Base-by-base conservation (phyloP, 2,329 filamentous ascomycete genomes). In the Colletotrichum theobromicola region DNA sequence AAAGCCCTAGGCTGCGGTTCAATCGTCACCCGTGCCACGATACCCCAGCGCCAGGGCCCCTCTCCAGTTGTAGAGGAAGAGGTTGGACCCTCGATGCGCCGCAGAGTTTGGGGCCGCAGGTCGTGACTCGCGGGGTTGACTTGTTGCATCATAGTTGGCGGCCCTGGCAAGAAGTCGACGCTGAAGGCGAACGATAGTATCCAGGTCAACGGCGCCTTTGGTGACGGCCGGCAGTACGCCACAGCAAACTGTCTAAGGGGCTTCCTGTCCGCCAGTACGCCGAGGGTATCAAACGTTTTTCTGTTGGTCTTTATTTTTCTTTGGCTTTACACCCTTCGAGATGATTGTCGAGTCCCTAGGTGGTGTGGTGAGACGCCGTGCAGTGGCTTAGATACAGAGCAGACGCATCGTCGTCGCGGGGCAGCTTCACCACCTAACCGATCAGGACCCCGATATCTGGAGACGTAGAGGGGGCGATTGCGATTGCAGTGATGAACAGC, bases 81-180 rank as follows among this genome's bases (percentile, higher is more conserved):
- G 72, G 62, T 72, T 74, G 68, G 68, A 67, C 68, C 72, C 72
- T 72, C 63, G 72, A 67, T 75, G 46, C 46, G 68, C 72, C 46
- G 62, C 46, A 75, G 35, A 67, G 62, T 37, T 75, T 57, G 63
- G 63, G 72, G 62, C 63, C 68, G 68, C 62, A 75, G 46, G 63
- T 58, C 72, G 69, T 75, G 72, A 75, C 72, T 75, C 72, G 69
- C 63, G 72, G 69, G 62, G 68, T 75, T 46, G 35, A 46, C 46
- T 57, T 72, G 42, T 75, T 75, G 72, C 72, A 75, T 75, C 72
- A 72, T 75, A 67, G 42, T 37, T 26, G 53, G 60, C 55, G 46
- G 7, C 32, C 50, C 42, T 24, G 57, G 50, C 67, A 28, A 28
- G 15, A 28, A 8, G 60, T 64, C 26, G 15, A 55, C n/a, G 62